Evolutionary conservation across 1,139 yeast species (phyloP), one percentile per base, ranked within the genome.

Genomic region (Candida sp.): DNA sequence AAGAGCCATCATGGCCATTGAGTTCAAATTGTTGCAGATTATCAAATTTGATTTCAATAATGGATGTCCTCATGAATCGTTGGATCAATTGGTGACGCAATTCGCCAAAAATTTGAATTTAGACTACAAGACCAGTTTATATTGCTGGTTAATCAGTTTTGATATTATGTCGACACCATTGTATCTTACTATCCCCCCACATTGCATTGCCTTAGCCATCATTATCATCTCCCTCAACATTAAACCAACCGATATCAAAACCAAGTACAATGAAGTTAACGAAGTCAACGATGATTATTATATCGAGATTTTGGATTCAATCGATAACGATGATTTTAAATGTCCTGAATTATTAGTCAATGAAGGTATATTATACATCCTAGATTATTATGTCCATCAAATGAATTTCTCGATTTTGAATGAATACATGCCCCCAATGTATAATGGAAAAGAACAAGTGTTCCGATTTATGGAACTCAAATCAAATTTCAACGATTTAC

Each of bases 101-200:
- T 77, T 88, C 46, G 74, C 82, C 43, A 86, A 85, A 54, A 70
- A 74, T 36, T 65, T 82, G 43, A 64, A 67, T 3, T 52, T 84
- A 12, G 72, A 70, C 38, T 72, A 74, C 49, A 68, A 66, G 22
- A 57, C 73, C 22, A 70, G 82, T 7, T 71, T 76, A 53, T 64
- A 81, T 41, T 82, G 91, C 4, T 93, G 97, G 97, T 64, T 81
- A 22, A 73, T 91, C 4, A 73, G 84, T 12, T 81, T 82, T 52
- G 99, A 93, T 58, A 72, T 85, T 11, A 81, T 84, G 59, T 78
- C 83, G 43, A 82, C 96, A 1, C 87, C 87, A 33, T 72, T 86
- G 19, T 78, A 83, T 15, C 64, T 93, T 34, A 82, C 81, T 57
- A 75, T 81, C 12, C 95, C 98, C 1, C 84, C 91, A 2, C 96